Base-by-base conservation (phyloP, 2,329 filamentous ascomycete genomes). In the Fusarium lyarnte region DNA sequence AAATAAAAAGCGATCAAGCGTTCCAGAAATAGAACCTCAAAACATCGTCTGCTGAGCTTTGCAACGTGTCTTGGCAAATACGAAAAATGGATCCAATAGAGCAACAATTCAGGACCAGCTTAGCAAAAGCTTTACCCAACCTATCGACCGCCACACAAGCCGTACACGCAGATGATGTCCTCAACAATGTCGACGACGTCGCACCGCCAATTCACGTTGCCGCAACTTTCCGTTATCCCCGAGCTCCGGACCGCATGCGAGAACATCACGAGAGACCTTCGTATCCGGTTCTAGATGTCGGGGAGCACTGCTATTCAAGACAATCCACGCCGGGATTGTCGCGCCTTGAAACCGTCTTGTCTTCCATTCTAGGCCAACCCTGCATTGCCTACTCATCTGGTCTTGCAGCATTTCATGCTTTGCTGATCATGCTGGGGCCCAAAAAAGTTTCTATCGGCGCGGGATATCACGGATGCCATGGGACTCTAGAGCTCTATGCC, bases 401-500 rank as follows among this genome's bases (percentile, higher is more conserved):
- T 6, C 89, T 98, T 33, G 89, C 93, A 13, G 93, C 95, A 52
- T 94, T 98, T 84, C 93, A 98, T 81, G 95, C 93, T 31, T 85
- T 97, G 62, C 87, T 98, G 3, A 90, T 95, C n/a, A 90, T 90
- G 78, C 84, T 97, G 12, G 94, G 97, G 79, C 96, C 96, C 1
- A 90, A 90, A 75, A 91, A 91, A 67, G 89, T 98, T 59, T 92
- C 94, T 73, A 94, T 98, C 72, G 91, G 91, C 27, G 90, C 87
- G 17, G 95, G 94, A 42, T 99, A 98, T 83, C 95, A 98, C 83
- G 96, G 95, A 75, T 97, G 94, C 82, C 94, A 97, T 81, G 94
- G 93, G 66, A 93, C 97, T 25, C 88, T 98, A 74, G 82, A 82
- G 31, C 83, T 98, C 57, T 87, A 97, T 72, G 82, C 87, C 65